Conservation (phyloP, 164 flowering plant species). For the Annona squamosa region DNA sequence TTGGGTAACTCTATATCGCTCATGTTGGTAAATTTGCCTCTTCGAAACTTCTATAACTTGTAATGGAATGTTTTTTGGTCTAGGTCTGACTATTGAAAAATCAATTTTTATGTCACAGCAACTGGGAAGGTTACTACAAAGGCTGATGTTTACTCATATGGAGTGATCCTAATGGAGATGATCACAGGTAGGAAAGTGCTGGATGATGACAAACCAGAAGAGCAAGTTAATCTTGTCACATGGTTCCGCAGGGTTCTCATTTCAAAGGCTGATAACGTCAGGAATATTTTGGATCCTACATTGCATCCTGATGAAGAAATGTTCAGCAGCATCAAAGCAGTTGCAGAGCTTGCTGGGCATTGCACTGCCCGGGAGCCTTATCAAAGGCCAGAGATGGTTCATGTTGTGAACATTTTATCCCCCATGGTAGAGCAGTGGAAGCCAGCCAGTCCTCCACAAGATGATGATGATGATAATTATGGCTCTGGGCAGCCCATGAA, state of each 20-base stretch:
- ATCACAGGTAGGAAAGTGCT: conserved; percentile 25
- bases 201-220: conserved; percentile 32
- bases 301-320: conserved; percentile 42
- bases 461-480: conserved; percentile 21
- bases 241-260: conserved; percentile 40
- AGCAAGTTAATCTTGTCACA: conserved; percentile 33
- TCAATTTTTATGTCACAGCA: conserved; percentile 15
- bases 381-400: conserved; percentile 55
- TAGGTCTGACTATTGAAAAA: background rate
- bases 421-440: conserved; percentile 60
- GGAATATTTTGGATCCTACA: conserved; percentile 26
- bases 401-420: conserved; percentile 36
- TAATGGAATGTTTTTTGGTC: background rate
- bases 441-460: conserved; percentile 26
- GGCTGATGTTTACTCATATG: conserved; percentile 32
- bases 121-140: conserved; percentile 31
- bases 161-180: conserved; percentile 30
- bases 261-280: conserved; percentile 24
- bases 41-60: background rate
- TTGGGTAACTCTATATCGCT: background rate
- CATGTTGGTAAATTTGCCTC: background rate
- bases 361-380: conserved; percentile 48
- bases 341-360: conserved; percentile 49
- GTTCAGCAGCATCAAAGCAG: conserved; percentile 29
- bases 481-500: conserved; percentile 25